Conservation (phyloP, 208 protist species). For the Tritrichomonas musculus region DNA sequence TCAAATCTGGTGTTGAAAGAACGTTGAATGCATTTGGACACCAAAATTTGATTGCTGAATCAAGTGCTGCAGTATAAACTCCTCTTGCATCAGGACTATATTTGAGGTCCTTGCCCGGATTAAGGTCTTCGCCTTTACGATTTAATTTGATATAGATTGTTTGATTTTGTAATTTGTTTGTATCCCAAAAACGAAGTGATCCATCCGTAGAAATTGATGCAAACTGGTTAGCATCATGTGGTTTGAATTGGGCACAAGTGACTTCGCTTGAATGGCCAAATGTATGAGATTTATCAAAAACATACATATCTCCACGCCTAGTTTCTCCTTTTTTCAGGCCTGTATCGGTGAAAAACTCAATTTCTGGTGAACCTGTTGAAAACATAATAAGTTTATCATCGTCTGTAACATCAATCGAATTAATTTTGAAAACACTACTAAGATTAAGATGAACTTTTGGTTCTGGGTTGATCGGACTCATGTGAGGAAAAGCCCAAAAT, state of each 20-base stretch:
- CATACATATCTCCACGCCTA: not conserved
- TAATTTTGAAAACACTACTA: not conserved
- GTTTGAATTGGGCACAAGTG: not conserved
- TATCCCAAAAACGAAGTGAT: not conserved
- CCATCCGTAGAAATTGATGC: not conserved
- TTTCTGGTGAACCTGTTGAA: not conserved
- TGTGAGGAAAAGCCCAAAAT: slow-evolving; percentile 1
- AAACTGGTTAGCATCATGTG: not conserved
- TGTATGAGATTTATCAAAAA: not conserved
- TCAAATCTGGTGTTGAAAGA: no score
- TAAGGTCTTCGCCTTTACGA: not conserved
- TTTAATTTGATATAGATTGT: not conserved
- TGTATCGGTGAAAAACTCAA: not conserved
- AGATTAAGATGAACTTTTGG: not conserved
- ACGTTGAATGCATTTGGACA: no score
- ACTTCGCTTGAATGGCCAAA: not conserved
- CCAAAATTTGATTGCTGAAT: not conserved
- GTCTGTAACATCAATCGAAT: not conserved
- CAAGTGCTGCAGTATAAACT: not conserved
- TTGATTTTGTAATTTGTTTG: not conserved
- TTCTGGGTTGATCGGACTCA: not conserved
- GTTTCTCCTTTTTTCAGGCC: not conserved
- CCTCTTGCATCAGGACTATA: not conserved
- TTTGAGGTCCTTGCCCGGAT: not conserved
- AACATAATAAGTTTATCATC: not conserved